Percentiles rank a stretch among this genome's conserved stretches.
These are phyloP conservation scores for Colletotrichum sp. DNA, from an alignment of 2,329 filamentous ascomycete species.

Conservation along the genomic window DNA sequence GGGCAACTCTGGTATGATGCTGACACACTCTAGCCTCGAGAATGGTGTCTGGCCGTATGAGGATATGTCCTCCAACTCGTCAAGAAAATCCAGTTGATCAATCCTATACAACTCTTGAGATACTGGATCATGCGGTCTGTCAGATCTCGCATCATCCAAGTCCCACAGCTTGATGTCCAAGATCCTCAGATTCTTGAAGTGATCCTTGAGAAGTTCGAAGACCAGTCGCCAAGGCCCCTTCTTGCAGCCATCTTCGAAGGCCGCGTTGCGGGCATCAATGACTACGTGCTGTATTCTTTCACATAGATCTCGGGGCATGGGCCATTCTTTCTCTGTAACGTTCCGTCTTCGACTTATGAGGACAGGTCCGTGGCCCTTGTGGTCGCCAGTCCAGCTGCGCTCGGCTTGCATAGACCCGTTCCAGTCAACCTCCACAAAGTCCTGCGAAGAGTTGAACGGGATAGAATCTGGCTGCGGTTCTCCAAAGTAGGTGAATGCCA, in stretches of 20 bases:
- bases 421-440: not conserved
- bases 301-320: not conserved
- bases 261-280: not conserved
- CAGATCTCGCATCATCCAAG: not conserved
- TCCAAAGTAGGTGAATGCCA: not conserved
- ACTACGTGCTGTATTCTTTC: not conserved
- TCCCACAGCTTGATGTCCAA: not conserved
- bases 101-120: not conserved
- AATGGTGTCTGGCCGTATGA: fast-evolving
- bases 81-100: not conserved
- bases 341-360: fast-evolving
- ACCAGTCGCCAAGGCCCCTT: not conserved
- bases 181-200: not conserved
- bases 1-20: fast-evolving
- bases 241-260: not conserved
- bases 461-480: not conserved
- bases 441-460: not conserved
- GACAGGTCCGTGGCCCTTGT: not conserved
- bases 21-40: fast-evolving
- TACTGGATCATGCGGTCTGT: not conserved
- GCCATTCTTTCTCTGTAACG: not conserved
- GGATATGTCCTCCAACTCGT: not conserved
- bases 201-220: fast-evolving
- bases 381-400: not conserved
- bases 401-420: not conserved